phyloP scores from a whole-genome alignment of 805 yeast species.

The Saccharomyces jurei region DNA sequence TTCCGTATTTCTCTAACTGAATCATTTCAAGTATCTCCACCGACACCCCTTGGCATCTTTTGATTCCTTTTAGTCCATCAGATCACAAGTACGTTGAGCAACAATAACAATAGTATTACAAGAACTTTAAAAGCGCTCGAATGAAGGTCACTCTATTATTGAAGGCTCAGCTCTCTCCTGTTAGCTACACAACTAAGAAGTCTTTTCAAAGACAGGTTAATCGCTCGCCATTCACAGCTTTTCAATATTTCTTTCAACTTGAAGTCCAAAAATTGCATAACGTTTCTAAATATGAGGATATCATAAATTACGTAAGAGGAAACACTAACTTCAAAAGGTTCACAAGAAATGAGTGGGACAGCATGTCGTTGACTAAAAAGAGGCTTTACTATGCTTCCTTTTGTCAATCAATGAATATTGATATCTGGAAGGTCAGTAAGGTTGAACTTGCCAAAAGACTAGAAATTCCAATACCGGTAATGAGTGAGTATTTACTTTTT shows the following conservation, averaged over 20 bases:
- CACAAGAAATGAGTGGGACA: constrained; percentile 20
- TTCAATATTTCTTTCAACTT: constrained; percentile 17
- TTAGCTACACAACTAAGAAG: constrained; percentile 2
- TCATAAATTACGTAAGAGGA: constrained; percentile 2
- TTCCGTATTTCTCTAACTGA: neutral
- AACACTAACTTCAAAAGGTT: constrained; percentile 13
- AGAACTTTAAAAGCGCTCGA: neutral
- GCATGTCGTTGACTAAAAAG: constrained; percentile 13
- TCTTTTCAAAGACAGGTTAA: constrained; percentile 14
- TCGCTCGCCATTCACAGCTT: constrained; percentile 14
- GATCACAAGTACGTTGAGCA: neutral
- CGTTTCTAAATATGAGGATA: constrained; percentile 1
- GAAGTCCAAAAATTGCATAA: constrained; percentile 9
- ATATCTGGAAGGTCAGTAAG: constrained; percentile 9
- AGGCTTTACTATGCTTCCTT: constrained; percentile 19
- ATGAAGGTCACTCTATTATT: neutral
- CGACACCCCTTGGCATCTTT: neutral
- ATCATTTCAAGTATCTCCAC: neutral
- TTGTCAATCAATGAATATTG: constrained; percentile 12
- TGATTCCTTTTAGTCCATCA: neutral
- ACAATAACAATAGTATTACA: neutral
- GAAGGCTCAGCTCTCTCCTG: neutral
- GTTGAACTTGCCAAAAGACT: constrained; percentile 19
- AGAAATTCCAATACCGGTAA: constrained; percentile 18
- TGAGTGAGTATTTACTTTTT: constrained; percentile 21